Percentiles rank a stretch among this genome's conserved stretches.
phyloP scores from a whole-genome alignment of 164 flowering plant species.

The Akebia trifoliata region DNA sequence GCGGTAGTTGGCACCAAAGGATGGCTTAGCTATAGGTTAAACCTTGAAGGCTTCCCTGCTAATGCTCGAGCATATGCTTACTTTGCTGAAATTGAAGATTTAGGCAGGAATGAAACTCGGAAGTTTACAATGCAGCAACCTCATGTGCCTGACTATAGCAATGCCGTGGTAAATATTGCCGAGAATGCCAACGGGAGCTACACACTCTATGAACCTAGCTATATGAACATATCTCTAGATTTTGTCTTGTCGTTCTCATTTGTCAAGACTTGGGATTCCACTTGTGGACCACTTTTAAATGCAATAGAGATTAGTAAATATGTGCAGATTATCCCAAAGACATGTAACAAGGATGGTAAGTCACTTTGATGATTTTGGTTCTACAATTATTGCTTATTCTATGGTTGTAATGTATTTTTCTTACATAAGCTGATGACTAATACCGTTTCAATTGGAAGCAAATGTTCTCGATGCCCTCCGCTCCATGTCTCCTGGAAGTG shows the following conservation, averaged over 20 bases:
- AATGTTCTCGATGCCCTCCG: constrained; percentile 44
- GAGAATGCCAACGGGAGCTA: constrained; percentile 92
- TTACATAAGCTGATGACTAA: constrained; percentile 17
- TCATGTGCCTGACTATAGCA: constrained; percentile 55
- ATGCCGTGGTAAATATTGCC: constrained; percentile 77
- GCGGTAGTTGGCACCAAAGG: constrained; percentile 89
- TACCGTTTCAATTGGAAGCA: constrained; percentile 31
- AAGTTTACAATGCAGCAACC: constrained; percentile 75
- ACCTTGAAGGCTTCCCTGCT: constrained; percentile 89
- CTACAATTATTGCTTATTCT: constrained; percentile 6
- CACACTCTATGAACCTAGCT: constrained; percentile 86
- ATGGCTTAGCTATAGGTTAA: constrained; percentile 60
- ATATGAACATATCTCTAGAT: constrained; percentile 70
- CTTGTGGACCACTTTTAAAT: constrained; percentile 82
- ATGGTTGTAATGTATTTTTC: not conserved
- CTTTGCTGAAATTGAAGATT: constrained; percentile 86
- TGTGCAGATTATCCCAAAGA: constrained; percentile 56
- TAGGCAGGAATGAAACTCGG: constrained; percentile 61
- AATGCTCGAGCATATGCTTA: constrained; percentile 91
- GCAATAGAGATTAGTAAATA: constrained; percentile 86
- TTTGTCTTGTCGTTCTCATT: constrained; percentile 78
- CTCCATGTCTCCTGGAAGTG: constrained; percentile 37
- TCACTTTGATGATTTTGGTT: constrained; percentile 2
- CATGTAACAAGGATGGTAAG: constrained; percentile 66
- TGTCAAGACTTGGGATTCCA: constrained; percentile 74